Base-by-base conservation (phyloP, 2,329 filamentous ascomycete species). In the Camillea tinctor region DNA sequence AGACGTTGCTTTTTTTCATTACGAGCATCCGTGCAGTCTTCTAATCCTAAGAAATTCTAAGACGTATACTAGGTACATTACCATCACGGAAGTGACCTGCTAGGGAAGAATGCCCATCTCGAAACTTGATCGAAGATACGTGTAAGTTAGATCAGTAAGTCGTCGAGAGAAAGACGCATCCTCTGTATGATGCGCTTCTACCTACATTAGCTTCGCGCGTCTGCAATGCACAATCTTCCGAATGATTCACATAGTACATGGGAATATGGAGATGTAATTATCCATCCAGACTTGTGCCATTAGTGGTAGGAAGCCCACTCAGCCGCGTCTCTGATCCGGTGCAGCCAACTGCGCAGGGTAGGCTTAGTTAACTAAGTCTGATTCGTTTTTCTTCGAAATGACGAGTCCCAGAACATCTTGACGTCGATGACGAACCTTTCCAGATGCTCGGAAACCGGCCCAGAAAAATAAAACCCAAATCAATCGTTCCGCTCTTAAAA, bases 221-320 rank as follows among this genome's bases (percentile, higher is more conserved):
- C 51, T 53, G 51, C 51, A 53, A 53, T 53, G 51, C 51, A 53
- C 51, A 30, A 53, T 30, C 23, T 53, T 30, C 51, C 51, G 51
- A 30, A 53, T 53, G 51, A 53, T 53, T 30, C 30, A 53, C 51
- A 53, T 53, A 15, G 26, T 22, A 44, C 36, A 44, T 44, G 36
- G 36, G 36, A 44, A 17, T n/a, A n/a, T n/a, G n/a, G 36, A 44
- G 36, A 44, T 44, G 36, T 13, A 44, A 30, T 24, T 30, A 30
- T 53, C 15, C 23, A 36, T 36, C 24, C 30, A 52, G 17, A 30
- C 20, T 30, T 30, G 51, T 26, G 51, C 23, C 19, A 20, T 53
- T 30, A 53, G 22, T 20, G 30, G 51, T 23, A 53, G 51, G 8
- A n/a, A 30, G 24, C 22, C 30, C 24, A 30, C 20, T 53, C 23